These are phyloP conservation scores for Cladosporium halotolerans DNA, from an alignment of 2,329 filamentous ascomycete species.

Conservation along the genomic window DNA sequence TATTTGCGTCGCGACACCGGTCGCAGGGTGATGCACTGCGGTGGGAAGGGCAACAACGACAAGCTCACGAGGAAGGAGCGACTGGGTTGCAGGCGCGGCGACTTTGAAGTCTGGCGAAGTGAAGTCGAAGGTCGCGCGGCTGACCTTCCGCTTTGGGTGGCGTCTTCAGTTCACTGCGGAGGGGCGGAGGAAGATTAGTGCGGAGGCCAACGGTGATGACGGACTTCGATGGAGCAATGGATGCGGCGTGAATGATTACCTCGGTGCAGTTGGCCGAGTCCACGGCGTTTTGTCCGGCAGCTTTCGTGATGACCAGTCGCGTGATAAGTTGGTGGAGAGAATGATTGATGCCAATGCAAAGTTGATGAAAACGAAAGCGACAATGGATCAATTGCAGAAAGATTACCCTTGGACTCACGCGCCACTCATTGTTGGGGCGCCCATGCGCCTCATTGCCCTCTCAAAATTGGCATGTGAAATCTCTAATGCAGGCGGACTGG, in stretches of 20 bases:
- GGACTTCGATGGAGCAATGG: background rate
- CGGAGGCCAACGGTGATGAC: constrained; percentile 7
- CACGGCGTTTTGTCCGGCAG: too few species aligned
- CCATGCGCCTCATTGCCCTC: constrained; percentile 60
- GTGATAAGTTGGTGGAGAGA: background rate
- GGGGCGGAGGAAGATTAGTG: constrained; percentile 1
- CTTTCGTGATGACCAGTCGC: too few species aligned
- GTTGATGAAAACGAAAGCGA: background rate
- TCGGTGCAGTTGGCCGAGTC: too few species aligned
- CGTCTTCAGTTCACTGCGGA: background rate
- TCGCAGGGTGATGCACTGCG: background rate
- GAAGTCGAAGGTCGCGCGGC: constrained; percentile 5
- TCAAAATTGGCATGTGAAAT: constrained; percentile 55
- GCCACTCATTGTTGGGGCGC: constrained; percentile 57
- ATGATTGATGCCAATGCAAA: background rate
- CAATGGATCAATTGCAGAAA: constrained; percentile 18
- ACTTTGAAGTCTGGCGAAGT: background rate
- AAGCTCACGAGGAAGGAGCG: constrained; percentile 3
- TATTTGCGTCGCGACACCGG: constrained; percentile 23
- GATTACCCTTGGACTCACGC: constrained; percentile 54
- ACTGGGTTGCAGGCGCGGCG: background rate
- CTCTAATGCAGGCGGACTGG: constrained; percentile 46
- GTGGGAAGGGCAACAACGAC: background rate
- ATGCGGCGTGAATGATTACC: too few species aligned
- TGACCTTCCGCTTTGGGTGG: background rate